These are phyloP conservation scores for Phallus indusiatus DNA, from an alignment of 768 basidiomycete genomes.

Conservation along the genomic window DNA sequence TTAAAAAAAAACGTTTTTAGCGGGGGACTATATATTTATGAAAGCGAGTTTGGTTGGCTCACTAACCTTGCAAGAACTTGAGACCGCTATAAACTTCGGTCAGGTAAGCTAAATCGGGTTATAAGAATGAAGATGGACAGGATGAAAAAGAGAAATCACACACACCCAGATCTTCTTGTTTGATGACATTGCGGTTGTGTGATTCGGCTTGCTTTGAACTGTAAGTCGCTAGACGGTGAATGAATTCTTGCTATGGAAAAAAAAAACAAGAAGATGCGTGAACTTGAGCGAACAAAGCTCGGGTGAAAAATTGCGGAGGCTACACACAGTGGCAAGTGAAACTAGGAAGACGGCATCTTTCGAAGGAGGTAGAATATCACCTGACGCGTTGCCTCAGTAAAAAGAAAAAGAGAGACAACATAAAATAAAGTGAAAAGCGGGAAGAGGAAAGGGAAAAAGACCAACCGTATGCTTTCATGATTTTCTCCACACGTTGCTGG, in stretches of 20 bases:
- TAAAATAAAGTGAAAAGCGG: slow-evolving; percentile 12
- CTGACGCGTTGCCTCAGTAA: slow-evolving; percentile 23
- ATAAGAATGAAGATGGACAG: neutral
- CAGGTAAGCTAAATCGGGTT: neutral
- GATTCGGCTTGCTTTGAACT: slow-evolving; percentile 56
- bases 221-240: slow-evolving; percentile 63
- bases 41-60: neutral
- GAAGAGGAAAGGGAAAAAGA: slow-evolving; percentile 9
- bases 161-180: slow-evolving; percentile 72
- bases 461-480: slow-evolving; percentile 70
- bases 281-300: slow-evolving; percentile 1
- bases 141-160: slow-evolving; percentile 3
- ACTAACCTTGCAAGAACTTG: slow-evolving; percentile 40
- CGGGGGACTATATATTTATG: neutral
- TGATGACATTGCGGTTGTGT: slow-evolving; percentile 47
- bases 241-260: slow-evolving; percentile 66
- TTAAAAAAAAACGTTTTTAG: slow-evolving; percentile 5
- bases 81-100: neutral
- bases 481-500: slow-evolving; percentile 57
- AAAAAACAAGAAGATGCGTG: slow-evolving; percentile 1
- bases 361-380: slow-evolving; percentile 54
- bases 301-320: slow-evolving; percentile 12
- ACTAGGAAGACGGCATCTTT: slow-evolving; percentile 69
- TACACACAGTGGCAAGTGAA: slow-evolving; percentile 62
- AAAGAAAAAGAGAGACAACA: no score